Evolutionary conservation across 768 basidiomycete genomes (phyloP).

Genomic region (Psilocybe cubensis): DNA sequence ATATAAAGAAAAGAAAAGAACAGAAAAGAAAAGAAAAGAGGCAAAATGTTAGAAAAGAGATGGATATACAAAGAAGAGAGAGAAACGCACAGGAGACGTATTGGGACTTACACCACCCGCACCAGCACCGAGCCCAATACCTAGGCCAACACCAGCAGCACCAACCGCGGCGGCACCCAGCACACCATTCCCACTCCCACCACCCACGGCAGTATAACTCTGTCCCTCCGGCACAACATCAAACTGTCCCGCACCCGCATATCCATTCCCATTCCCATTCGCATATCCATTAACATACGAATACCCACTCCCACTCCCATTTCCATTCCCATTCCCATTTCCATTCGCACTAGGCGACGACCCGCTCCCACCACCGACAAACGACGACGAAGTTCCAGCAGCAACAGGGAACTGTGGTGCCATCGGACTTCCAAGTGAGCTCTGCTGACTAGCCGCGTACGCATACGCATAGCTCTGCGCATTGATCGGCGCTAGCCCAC

Average conservation of each 20-base stretch:
- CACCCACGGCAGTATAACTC: too few species aligned
- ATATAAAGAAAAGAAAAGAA: conserved; percentile 7
- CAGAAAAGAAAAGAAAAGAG: conserved; percentile 6
- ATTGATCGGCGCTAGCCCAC: background rate
- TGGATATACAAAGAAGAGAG: background rate
- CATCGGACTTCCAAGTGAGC: conserved; percentile 47
- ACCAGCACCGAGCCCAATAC: conserved; percentile 23
- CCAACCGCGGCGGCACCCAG: background rate
- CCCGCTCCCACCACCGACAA: too few species aligned
- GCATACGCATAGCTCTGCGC: conserved; percentile 9
- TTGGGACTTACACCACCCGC: too few species aligned
- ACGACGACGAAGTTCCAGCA: too few species aligned
- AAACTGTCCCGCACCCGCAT: conserved; percentile 13
- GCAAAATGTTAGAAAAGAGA: background rate
- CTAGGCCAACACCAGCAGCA: conserved; percentile 25
- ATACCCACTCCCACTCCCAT: background rate
- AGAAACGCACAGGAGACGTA: conserved; percentile 7
- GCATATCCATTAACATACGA: background rate
- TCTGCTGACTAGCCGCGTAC: conserved; percentile 38
- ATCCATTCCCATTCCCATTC: conserved; percentile 20
- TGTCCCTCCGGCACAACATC: conserved; percentile 11
- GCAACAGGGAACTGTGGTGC: conserved; percentile 12
- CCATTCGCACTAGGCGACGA: background rate
- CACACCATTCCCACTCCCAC: background rate
- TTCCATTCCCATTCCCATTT: background rate